phyloP scores from a whole-genome alignment of 495 filamentous ascomycete species.

The Jackrogersella minutella region DNA sequence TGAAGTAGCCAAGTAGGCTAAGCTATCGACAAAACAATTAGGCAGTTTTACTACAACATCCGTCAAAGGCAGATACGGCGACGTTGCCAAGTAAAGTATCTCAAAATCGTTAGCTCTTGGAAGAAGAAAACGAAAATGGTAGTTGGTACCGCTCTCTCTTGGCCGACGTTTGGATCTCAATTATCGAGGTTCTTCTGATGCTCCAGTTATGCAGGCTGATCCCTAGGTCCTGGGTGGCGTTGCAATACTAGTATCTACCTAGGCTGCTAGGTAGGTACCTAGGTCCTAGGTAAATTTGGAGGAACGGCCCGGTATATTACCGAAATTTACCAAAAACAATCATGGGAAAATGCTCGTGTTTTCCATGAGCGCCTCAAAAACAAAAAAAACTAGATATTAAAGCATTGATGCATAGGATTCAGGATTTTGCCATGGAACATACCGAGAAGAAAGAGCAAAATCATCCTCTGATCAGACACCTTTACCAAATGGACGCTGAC shows the following conservation, averaged over 20 bases:
- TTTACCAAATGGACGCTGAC: not conserved
- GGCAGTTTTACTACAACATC: constrained; percentile 19
- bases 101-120: constrained; percentile 19
- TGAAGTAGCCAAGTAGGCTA: constrained; percentile 25
- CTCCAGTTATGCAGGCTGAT: no score
- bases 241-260: no score
- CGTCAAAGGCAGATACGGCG: constrained; percentile 17
- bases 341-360: not conserved
- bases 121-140: constrained; percentile 13
- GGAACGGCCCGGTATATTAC: not conserved
- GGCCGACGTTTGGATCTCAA: constrained; percentile 32
- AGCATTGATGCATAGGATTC: constrained; percentile 9
- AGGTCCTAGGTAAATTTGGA: constrained; percentile 1
- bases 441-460: not conserved
- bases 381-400: no score
- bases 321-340: not conserved
- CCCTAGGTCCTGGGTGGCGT: no score
- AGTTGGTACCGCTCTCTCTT: constrained; percentile 34
- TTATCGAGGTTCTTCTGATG: no score
- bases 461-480: no score
- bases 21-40: constrained; percentile 2
- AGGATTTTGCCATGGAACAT: not conserved
- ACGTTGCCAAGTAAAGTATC: constrained; percentile 20
- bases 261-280: no score
- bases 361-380: no score